Evolutionary conservation across 2,329 filamentous ascomycete species (phyloP).

Genomic region (Alternaria hordeiaustralica): DNA sequence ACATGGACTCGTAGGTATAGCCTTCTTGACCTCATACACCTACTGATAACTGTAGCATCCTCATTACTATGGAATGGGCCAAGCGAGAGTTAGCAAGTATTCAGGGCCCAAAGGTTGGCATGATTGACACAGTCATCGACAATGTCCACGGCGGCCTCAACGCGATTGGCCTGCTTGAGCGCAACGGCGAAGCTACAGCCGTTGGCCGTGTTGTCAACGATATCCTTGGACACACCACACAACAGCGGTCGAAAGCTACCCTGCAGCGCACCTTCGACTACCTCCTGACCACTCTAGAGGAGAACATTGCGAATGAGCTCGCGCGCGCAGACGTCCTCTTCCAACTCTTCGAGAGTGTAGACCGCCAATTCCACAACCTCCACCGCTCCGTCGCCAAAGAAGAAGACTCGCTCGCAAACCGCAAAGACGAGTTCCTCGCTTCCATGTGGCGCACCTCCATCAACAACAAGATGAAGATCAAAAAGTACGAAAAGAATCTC

Average conservation of each 20-base stretch:
- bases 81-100: slow-evolving; percentile 75
- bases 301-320: slow-evolving; percentile 84
- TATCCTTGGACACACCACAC: slow-evolving; percentile 79
- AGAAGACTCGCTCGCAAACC: slow-evolving; percentile 77
- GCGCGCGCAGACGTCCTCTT: slow-evolving; percentile 82
- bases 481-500: slow-evolving; percentile 91
- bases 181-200: slow-evolving; percentile 63
- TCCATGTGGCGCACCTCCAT: slow-evolving; percentile 87
- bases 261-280: slow-evolving; percentile 88
- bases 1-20: slow-evolving; percentile 75
- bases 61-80: slow-evolving; percentile 97
- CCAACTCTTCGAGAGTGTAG: slow-evolving; percentile 88
- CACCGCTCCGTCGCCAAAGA: slow-evolving; percentile 86
- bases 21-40: neutral
- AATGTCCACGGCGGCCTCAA: slow-evolving; percentile 82
- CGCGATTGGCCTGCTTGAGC: slow-evolving; percentile 57
- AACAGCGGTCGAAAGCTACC: slow-evolving; percentile 79
- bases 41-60: slow-evolving; percentile 63
- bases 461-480: slow-evolving; percentile 76
- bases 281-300: slow-evolving; percentile 85
- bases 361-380: slow-evolving; percentile 87
- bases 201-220: slow-evolving; percentile 73
- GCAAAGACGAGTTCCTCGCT: slow-evolving; percentile 80
- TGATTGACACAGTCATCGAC: slow-evolving; percentile 77
- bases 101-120: slow-evolving; percentile 53